Conservation (phyloP, 2,329 filamentous ascomycete genomes). For the Keithomyces neogunnii region DNA sequence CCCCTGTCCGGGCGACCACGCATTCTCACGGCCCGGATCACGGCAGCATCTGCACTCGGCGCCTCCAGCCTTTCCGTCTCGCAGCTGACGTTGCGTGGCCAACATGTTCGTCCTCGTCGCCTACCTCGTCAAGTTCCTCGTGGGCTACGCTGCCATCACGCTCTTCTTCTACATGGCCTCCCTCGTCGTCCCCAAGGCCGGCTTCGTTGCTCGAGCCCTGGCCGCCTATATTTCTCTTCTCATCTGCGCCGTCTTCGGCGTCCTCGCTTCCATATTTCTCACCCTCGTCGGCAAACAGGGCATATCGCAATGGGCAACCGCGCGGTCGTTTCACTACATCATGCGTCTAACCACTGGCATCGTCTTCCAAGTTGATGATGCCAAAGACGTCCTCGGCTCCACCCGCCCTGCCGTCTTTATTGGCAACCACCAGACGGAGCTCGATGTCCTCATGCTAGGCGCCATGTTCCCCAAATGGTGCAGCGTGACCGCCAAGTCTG, state of each 20-base stretch:
- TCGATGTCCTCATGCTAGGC: constrained; percentile 89
- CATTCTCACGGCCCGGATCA: too few species aligned
- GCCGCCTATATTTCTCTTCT: constrained; percentile 57
- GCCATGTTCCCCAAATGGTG: constrained; percentile 84
- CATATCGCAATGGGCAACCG: constrained; percentile 79
- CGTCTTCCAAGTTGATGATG: constrained; percentile 65
- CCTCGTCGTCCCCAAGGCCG: constrained; percentile 46
- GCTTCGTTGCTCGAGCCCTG: constrained; percentile 61
- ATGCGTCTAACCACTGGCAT: constrained; percentile 73
- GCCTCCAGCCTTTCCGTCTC: not conserved
- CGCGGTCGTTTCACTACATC: constrained; percentile 66
- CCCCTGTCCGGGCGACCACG: too few species aligned
- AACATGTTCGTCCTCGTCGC: constrained; percentile 18
- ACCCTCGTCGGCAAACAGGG: constrained; percentile 63
- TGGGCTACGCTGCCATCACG: constrained; percentile 42
- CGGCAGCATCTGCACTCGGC: not conserved
- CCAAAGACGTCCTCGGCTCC: constrained; percentile 51
- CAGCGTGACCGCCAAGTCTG: constrained; percentile 87
- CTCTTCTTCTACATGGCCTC: constrained; percentile 55
- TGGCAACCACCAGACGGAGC: constrained; percentile 91
- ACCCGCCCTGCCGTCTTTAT: constrained; percentile 81
- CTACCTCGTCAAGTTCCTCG: constrained; percentile 37
- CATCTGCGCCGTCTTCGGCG: constrained; percentile 61
- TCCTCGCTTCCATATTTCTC: constrained; percentile 62
- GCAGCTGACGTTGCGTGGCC: not conserved